Base-by-base conservation (phyloP, 306 rosid genomes). In the Cicer arietinum region DNA sequence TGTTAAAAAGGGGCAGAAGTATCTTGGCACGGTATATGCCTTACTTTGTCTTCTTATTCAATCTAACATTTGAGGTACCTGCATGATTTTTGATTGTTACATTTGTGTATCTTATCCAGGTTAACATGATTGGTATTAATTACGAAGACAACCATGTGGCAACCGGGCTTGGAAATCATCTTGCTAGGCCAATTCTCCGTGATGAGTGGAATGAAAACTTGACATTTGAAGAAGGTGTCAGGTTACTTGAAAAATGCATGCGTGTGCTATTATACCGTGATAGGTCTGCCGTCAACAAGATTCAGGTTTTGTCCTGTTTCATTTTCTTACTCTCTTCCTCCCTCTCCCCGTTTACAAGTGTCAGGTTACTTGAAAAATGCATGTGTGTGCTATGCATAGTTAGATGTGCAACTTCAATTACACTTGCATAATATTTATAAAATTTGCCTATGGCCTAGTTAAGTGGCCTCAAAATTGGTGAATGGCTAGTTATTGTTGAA, bases 101-200 rank as follows among this genome's bases (percentile, higher is more conserved):
- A 20, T 14, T 3, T 62, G 65, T 57, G 72, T 42, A 56, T 22
- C 57, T 46, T 80, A 51, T 81, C 20, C 83, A 94, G 99, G 99
- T 90, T 71, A 91, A 73, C 85, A 94, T 94, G 99, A 94, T 94
- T 56, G 99, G 99, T 41, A 79, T 92, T 43, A 89, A 85, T 81
- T 94, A 82, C 35, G 97, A 92, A 81, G 99, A 94, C 79, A 71
- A 88, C 63, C 97, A 94, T 81, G 96, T 94, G 25, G 94, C 98
- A 8, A 91, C 97, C 7, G 98, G 98, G 30, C 91, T 92, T 73
- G 99, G 99, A n/a, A 92, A 92, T 77, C 99, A 94, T 75, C 96
- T 94, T 65, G 97, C 99, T 54, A 86, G 96, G 58, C 99, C 99
- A 52, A 88, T 94, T 85, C 99, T 92, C 60, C 99, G 97, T 54